A percentile compares a stretch with the other conserved stretches of the same genome.
These are phyloP conservation scores for Ceratopteris richardii DNA, from an alignment of 75 land plant species.

Conservation along the genomic window DNA sequence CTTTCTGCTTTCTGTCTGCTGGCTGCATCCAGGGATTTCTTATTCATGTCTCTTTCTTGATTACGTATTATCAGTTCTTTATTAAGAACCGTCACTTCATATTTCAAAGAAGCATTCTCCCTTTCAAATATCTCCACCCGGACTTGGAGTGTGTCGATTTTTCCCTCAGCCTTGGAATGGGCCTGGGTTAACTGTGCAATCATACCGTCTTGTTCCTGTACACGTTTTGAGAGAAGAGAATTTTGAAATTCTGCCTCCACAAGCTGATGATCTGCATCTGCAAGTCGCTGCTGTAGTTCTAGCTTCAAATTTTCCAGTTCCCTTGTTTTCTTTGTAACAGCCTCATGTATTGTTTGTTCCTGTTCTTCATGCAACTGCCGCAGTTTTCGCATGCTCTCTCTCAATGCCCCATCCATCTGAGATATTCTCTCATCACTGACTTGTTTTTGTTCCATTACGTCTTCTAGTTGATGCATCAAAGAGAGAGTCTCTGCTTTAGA, in stretches of 20 bases:
- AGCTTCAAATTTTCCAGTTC: constrained; percentile 21
- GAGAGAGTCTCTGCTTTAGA: constrained; percentile 18
- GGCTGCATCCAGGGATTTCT: constrained; percentile 14
- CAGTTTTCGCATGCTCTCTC: constrained; percentile 26
- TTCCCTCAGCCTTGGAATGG: constrained; percentile 9
- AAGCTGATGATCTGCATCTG: constrained; percentile 6
- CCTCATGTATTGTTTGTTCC: constrained; percentile 21
- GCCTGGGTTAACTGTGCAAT: constrained; percentile 8
- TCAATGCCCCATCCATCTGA: constrained; percentile 34
- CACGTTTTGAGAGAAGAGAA: constrained; percentile 4
- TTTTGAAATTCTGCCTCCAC: constrained; percentile 11
- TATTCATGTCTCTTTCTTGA: constrained; percentile 19
- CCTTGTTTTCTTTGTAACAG: constrained; percentile 15
- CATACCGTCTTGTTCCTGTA: constrained; percentile 7
- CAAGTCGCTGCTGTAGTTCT: constrained; percentile 19
- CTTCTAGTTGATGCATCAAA: constrained; percentile 20
- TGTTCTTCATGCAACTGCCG: constrained; percentile 21
- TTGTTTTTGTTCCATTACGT: constrained; percentile 6
- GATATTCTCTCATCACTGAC: constrained; percentile 15
- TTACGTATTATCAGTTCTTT: constrained; percentile 23
- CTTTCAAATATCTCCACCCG: constrained; percentile 20
- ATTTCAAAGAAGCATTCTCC: constrained; percentile 19
- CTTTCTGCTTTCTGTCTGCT: constrained; percentile 19
- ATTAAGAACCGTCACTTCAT: constrained; percentile 15
- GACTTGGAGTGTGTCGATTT: constrained; percentile 10